Evolutionary conservation across 768 basidiomycete species (phyloP), one percentile per base, ranked within the genome.

Genomic region (Phaeotremella skinneri): DNA sequence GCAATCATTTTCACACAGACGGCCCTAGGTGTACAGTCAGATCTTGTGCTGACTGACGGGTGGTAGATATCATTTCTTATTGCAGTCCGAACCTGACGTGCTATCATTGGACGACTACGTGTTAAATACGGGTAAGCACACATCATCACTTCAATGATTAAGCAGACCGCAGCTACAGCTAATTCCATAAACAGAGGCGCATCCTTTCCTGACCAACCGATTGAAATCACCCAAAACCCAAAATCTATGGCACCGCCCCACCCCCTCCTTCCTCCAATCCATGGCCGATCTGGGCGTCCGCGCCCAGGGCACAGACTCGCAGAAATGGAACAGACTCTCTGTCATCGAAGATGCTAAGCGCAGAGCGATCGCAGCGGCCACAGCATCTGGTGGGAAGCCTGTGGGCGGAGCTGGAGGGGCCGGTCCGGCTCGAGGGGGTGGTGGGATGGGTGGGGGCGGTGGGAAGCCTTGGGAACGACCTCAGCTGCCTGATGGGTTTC

Each of bases 31-130:
- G n/a, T n/a, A n/a, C n/a, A n/a, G n/a, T n/a, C n/a, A n/a, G n/a
- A n/a, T n/a, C n/a, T n/a, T n/a, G n/a, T n/a, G n/a, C n/a, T n/a
- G n/a, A n/a, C n/a, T n/a, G n/a, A 16, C 6, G 4, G 43, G 13
- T 20, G 1, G 6, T 26, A 70, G 70, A 52, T 78, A 78, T 45
- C 75, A 78, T 51, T 77, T 72, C 59, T 58, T 78, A 13, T 58
- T 78, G 0, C 74, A 76, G 37, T 67, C 72, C n/a, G 72, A 74
- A 42, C 74, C 74, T 26, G 69, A 75, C 37, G 27, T 73, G 4
- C 34, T 78, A 16, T 73, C 73, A 6, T 67, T 78, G 11, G 77
- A 78, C 58, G 74, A 75, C 55, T 78, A 77, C 55, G 77, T 78
- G 26, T 53, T 77, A 26, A 77, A 75, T 23, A 78, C 77, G 7